A percentile compares a stretch with the other conserved stretches of the same genome.
phyloP scores from a whole-genome alignment of 805 yeast genomes.

The Saturnispora dispora region DNA sequence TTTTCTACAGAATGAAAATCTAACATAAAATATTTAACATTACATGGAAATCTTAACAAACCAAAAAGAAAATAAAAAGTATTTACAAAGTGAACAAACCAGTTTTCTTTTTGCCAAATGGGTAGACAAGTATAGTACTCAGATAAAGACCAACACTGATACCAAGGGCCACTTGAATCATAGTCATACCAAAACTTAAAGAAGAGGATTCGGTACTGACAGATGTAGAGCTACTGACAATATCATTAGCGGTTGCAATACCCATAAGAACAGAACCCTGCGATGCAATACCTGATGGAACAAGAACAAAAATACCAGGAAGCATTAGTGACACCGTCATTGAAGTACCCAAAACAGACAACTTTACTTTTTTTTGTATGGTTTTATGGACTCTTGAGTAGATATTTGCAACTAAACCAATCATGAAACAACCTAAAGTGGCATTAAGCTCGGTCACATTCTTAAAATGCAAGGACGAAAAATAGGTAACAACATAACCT shows the following conservation, averaged over 20 bases:
- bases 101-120: conserved; percentile 83
- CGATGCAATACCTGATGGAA: conserved; percentile 90
- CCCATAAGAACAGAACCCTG: conserved; percentile 82
- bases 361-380: conserved; percentile 17
- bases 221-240: conserved; percentile 32
- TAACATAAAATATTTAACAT: too few species aligned
- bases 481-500: conserved; percentile 56
- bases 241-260: conserved; percentile 58
- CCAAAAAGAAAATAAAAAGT: too few species aligned
- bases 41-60: too few species aligned
- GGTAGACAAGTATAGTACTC: conserved; percentile 83
- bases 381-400: conserved; percentile 85
- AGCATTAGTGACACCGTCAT: conserved; percentile 93
- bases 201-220: conserved; percentile 10
- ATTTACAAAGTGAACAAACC: conserved; percentile 69
- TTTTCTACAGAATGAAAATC: too few species aligned
- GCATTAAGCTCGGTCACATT: conserved; percentile 70
- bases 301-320: conserved; percentile 91
- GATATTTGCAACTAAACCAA: conserved; percentile 80
- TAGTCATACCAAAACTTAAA: conserved; percentile 64
- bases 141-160: conserved; percentile 90
- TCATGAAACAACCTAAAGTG: conserved; percentile 82
- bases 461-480: conserved; percentile 61
- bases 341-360: conserved; percentile 18
- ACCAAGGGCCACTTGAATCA: conserved; percentile 91